Evolutionary conservation across 768 basidiomycete species (phyloP).

Genomic region (Epithele typhae): DNA sequence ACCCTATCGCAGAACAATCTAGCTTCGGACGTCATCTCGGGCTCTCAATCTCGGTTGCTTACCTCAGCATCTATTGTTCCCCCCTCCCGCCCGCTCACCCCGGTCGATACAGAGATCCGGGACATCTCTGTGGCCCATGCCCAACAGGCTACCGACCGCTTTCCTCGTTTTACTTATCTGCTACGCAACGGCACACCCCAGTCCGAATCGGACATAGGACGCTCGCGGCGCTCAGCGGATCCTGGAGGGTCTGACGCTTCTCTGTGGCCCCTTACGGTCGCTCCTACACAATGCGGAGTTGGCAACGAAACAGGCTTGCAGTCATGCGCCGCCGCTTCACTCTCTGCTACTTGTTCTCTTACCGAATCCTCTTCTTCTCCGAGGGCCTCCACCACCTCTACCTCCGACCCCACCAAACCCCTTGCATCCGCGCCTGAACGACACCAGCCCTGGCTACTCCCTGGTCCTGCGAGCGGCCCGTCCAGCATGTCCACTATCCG

Average conservation of each 20-base stretch:
- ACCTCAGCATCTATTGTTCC: conserved; percentile 7
- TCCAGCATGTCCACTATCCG: conserved; percentile 4
- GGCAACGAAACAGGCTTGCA: conserved; percentile 15
- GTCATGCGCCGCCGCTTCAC: conserved; percentile 18
- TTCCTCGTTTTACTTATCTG: conserved; percentile 16
- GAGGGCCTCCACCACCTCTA: conserved; percentile 11
- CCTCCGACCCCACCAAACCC: conserved; percentile 2
- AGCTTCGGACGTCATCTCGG: too few species aligned
- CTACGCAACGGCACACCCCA: conserved; percentile 14
- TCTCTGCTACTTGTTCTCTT: conserved; percentile 9
- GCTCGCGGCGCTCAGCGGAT: conserved; percentile 16
- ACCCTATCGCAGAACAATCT: too few species aligned
- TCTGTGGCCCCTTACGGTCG: conserved; percentile 15
- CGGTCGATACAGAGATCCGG: conserved; percentile 6
- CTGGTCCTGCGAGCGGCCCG: background rate
- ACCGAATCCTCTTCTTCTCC: conserved; percentile 10
- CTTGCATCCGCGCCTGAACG: conserved; percentile 4
- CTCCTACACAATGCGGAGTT: conserved; percentile 14
- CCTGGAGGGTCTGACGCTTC: conserved; percentile 12
- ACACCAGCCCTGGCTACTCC: background rate
- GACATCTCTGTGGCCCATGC: conserved; percentile 5
- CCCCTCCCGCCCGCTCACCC: conserved; percentile 11
- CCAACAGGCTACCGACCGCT: conserved; percentile 18
- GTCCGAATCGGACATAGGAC: conserved; percentile 7
- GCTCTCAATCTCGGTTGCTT: conserved; percentile 1